These are phyloP conservation scores for Eimeria maxima DNA, from an alignment of 169 alveolate species.

Conservation along the genomic window DNA sequence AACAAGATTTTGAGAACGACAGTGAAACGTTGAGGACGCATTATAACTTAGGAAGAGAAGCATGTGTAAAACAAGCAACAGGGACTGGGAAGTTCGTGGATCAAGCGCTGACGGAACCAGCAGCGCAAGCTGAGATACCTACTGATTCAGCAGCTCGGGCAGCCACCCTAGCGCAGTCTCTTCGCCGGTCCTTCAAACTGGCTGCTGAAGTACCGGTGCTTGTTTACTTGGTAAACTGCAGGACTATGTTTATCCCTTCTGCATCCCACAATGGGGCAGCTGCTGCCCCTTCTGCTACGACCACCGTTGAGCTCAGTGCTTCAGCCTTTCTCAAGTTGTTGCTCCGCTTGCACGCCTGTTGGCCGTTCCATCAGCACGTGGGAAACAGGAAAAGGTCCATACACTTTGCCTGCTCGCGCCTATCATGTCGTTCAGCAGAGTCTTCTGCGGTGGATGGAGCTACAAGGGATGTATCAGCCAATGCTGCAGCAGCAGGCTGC, in stretches of 20 bases:
- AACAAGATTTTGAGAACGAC: background rate
- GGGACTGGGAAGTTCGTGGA: background rate
- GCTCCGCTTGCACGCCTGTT: constrained; percentile 50
- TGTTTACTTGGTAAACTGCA: constrained; percentile 60
- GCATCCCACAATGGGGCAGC: background rate
- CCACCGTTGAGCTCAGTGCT: background rate
- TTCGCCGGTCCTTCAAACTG: constrained; percentile 39
- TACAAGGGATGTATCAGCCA: background rate
- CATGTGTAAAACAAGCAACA: background rate
- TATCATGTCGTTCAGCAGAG: background rate
- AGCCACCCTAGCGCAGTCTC: constrained; percentile 35
- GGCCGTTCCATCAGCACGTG: background rate
- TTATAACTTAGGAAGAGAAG: background rate
- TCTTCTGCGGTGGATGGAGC: background rate
- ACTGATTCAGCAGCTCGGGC: constrained; percentile 29
- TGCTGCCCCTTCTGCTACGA: background rate
- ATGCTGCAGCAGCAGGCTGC: constrained; percentile 37
- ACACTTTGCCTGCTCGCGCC: constrained; percentile 58
- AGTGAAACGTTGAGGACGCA: background rate
- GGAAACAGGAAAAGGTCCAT: background rate
- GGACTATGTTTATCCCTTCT: constrained; percentile 31
- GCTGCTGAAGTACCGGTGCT: constrained; percentile 48
- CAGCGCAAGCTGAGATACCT: background rate
- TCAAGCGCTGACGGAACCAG: background rate
- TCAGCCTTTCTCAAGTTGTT: constrained; percentile 14